A percentile compares a stretch with the other conserved stretches of the same genome.
Evolutionary conservation across 306 rosid species (phyloP).

Genomic region (Astragalus membranaceus): DNA sequence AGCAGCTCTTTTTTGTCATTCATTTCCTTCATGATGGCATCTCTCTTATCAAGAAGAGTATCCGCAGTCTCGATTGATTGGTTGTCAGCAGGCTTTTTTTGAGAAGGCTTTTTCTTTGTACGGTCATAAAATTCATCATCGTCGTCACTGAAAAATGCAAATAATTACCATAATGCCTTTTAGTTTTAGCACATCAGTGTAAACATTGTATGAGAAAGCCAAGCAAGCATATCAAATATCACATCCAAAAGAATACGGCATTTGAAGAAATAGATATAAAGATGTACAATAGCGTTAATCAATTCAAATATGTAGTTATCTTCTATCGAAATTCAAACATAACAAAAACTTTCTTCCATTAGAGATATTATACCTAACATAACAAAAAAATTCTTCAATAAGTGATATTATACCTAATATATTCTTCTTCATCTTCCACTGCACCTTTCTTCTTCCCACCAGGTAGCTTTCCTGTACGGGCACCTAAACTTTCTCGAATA

Average conservation of each 20-base stretch:
- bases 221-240: background rate
- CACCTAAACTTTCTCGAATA: constrained; percentile 87
- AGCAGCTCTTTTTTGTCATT: constrained; percentile 58
- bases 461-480: constrained; percentile 52
- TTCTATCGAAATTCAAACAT: constrained; percentile 5
- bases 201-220: background rate
- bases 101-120: constrained; percentile 57
- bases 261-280: background rate
- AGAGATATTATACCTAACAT: constrained; percentile 44
- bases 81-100: constrained; percentile 48
- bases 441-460: constrained; percentile 71
- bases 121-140: constrained; percentile 94
- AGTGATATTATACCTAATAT: constrained; percentile 45
- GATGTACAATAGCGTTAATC: constrained; percentile 14
- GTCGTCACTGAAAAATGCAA: constrained; percentile 56
- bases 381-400: background rate
- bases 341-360: background rate
- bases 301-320: background rate
- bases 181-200: constrained; percentile 1
- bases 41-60: constrained; percentile 86
- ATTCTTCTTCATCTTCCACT: constrained; percentile 66
- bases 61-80: constrained; percentile 82
- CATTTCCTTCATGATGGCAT: constrained; percentile 60
- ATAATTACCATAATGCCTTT: constrained; percentile 7
- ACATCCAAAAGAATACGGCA: background rate